phyloP scores from a whole-genome alignment of 1,284 basidiomycete genomes.

The Leccinum pachyderme region DNA sequence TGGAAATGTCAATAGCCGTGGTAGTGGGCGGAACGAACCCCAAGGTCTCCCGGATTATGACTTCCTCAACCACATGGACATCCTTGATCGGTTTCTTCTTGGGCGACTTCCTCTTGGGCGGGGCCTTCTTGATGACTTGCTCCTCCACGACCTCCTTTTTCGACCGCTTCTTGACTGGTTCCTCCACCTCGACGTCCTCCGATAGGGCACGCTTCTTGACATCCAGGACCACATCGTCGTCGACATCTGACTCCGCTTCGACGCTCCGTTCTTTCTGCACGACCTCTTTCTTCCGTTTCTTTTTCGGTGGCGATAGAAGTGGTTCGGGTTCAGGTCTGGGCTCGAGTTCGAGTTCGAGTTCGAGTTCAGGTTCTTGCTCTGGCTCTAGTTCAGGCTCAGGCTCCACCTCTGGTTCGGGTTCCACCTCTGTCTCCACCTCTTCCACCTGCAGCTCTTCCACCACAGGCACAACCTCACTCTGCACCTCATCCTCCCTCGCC shows the following conservation, averaged over 20 bases:
- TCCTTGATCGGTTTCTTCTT: slow-evolving; percentile 36
- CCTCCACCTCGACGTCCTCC: slow-evolving; percentile 37
- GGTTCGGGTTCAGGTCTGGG: slow-evolving; percentile 33
- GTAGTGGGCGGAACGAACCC: slow-evolving; percentile 51
- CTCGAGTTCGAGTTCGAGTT: slow-evolving; percentile 39
- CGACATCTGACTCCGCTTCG: slow-evolving; percentile 47
- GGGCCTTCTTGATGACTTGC: slow-evolving; percentile 38
- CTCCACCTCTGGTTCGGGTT: slow-evolving; percentile 29
- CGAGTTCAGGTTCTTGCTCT: slow-evolving; percentile 40
- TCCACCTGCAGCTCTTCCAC: slow-evolving; percentile 38
- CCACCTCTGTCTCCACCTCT: slow-evolving; percentile 42
- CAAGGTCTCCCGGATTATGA: slow-evolving; percentile 49
- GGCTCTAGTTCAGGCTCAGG: slow-evolving; percentile 32
- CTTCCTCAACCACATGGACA: slow-evolving; percentile 42
- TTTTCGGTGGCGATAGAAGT: slow-evolving; percentile 41
- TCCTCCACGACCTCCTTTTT: slow-evolving; percentile 29
- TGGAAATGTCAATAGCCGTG: slow-evolving; percentile 48
- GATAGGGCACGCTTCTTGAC: slow-evolving; percentile 37
- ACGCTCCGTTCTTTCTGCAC: slow-evolving; percentile 34
- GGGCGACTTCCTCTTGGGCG: slow-evolving; percentile 34
- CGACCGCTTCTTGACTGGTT: slow-evolving; percentile 40
- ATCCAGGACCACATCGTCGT: slow-evolving; percentile 30
- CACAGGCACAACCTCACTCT: slow-evolving; percentile 19
- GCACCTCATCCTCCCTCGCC: slow-evolving; percentile 35
- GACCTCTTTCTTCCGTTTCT: slow-evolving; percentile 43